Base-by-base conservation (phyloP, 192 early-diverging fungal genomes). In the Kickxella alabastrina region DNA sequence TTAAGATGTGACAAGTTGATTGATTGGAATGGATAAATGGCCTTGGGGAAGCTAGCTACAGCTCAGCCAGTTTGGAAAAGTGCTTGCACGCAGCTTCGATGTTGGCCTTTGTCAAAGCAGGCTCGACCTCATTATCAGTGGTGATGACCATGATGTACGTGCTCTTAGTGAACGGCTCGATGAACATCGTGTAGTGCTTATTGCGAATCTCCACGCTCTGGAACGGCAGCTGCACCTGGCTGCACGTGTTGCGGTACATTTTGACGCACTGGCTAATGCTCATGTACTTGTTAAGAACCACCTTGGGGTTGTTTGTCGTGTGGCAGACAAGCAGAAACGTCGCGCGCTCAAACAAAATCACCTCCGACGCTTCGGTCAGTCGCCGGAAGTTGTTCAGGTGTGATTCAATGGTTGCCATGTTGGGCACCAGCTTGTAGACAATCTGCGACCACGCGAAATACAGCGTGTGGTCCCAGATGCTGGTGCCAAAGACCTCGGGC, bases 361-460 rank as follows among this genome's bases (percentile, higher is more conserved):
- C 89, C 65, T 99, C 94, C 36, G 91, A 83, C 1, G 93, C 94
- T 42, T 97, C 96, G 51, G 91, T 90, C 56, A 92, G 78, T 22
- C 57, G 52, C 53, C 87, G 82, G 56, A 99, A 97, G 32, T 80
- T 82, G 41, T 83, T 65, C 46, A 99, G 71, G 46, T 93, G 83
- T 6, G 64, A 62, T 74, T 96, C 89, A 21, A 99, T 79, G 3
- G 73, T 56, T 24, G 78, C 76, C 31, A 97, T 91, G 54, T 97
- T 97, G 19, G 96, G 96, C 18, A 99, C 93, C 52, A 99, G 80
- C 15, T 85, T 87, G 62, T 95, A 89, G 3, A 99, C 92, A 38
- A 99, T 99, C 34, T 88, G 82, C 29, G 95, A 97, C 96, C 96
- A 99, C 4, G 94, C 96, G 79, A 87, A 75, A 24, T 58, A 62